phyloP scores from a whole-genome alignment of 1,284 basidiomycete genomes.

The Boletus calvinii region DNA sequence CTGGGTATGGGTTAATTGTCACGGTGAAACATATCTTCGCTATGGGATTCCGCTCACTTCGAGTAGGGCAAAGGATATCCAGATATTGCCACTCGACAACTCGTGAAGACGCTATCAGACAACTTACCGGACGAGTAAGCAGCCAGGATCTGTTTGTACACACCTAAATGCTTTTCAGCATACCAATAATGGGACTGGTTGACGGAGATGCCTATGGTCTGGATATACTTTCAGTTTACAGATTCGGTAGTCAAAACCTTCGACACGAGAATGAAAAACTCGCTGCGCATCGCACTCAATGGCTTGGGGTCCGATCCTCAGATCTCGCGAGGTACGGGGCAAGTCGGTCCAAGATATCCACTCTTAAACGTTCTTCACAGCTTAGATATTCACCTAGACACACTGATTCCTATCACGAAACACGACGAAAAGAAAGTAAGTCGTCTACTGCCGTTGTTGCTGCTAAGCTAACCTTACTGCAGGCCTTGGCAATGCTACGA shows the following conservation, averaged over 20 bases:
- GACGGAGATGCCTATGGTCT: constrained; percentile 90
- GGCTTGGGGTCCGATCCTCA: constrained; percentile 75
- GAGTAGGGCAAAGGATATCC: constrained; percentile 91
- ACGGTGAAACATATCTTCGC: constrained; percentile 46
- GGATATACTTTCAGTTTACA: constrained; percentile 86
- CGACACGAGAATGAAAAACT: constrained; percentile 64
- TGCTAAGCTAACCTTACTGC: constrained; percentile 1
- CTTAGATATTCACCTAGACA: constrained; percentile 56
- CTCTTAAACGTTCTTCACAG: constrained; percentile 38
- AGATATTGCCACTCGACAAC: constrained; percentile 82
- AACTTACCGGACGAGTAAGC: constrained; percentile 53
- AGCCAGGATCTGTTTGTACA: constrained; percentile 10
- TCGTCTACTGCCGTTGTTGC: constrained; percentile 4
- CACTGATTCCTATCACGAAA: constrained; percentile 66
- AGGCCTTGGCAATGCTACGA: constrained; percentile 72
- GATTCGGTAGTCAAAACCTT: constrained; percentile 63
- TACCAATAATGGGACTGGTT: constrained; percentile 76
- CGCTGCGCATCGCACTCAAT: constrained; percentile 65
- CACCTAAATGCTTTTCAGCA: constrained; percentile 38
- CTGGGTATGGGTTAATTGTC: constrained; percentile 65
- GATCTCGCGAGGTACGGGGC: constrained; percentile 57
- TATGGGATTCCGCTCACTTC: constrained; percentile 12
- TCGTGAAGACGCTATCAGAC: constrained; percentile 70
- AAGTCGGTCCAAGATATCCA: background rate
- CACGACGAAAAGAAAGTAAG: constrained; percentile 74